phyloP scores from a whole-genome alignment of 768 basidiomycete species.

The Lentinula guzmanii region DNA sequence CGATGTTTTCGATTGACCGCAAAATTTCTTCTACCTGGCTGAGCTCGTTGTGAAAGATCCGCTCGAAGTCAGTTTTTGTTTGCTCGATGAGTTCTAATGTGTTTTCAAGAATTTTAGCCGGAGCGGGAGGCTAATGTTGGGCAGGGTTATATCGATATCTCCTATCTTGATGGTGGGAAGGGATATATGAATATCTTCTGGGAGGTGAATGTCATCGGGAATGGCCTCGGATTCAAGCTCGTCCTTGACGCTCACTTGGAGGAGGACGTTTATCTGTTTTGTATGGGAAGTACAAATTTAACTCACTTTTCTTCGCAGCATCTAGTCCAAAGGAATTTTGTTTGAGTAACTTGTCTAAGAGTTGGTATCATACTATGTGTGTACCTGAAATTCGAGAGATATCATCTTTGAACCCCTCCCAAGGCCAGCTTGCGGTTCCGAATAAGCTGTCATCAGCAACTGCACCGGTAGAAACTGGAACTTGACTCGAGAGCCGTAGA shows the following conservation, averaged over 20 bases:
- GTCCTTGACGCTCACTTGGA: no score
- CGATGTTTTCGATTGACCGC: neutral
- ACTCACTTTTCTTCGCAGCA: neutral
- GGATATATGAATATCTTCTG: neutral
- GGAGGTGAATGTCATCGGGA: no score
- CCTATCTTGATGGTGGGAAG: neutral
- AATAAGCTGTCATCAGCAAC: neutral
- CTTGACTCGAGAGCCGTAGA: neutral
- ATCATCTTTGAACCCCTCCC: neutral
- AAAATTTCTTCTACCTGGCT: neutral
- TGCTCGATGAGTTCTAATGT: neutral
- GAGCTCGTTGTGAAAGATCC: neutral
- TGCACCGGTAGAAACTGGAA: no score
- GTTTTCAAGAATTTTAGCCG: neutral
- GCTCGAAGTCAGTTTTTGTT: neutral
- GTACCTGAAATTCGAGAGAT: neutral
- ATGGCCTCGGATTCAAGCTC: no score
- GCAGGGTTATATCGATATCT: neutral
- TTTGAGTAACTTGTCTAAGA: neutral
- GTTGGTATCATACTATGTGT: no score
- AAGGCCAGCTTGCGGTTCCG: neutral
- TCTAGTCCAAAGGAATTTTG: neutral
- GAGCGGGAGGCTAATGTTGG: neutral
- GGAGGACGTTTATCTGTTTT: no score
- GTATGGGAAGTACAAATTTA: neutral